phyloP scores from a whole-genome alignment of 306 rosid genomes.

The Arachis hypogaea region DNA sequence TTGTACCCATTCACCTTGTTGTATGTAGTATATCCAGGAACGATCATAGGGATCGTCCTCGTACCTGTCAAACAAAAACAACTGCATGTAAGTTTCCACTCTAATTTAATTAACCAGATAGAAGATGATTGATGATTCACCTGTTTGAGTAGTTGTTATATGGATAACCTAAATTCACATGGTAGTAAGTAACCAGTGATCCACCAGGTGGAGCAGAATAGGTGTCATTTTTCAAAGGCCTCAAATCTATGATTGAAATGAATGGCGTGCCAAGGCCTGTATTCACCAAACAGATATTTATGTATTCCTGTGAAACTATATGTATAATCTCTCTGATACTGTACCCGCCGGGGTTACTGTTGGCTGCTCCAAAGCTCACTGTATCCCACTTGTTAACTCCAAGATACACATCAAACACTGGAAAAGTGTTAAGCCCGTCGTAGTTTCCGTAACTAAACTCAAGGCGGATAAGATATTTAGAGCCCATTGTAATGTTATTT shows the following conservation, averaged over 20 bases:
- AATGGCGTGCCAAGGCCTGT: constrained; percentile 51
- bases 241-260: constrained; percentile 49
- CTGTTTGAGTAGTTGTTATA: accelerated
- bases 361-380: background rate
- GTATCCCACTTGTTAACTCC: constrained; percentile 51
- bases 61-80: constrained; percentile 32
- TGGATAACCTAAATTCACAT: constrained; percentile 37
- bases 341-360: background rate
- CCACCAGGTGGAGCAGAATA: constrained; percentile 31
- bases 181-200: background rate
- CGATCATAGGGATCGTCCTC: constrained; percentile 43
- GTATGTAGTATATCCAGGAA: background rate
- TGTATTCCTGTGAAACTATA: constrained; percentile 32
- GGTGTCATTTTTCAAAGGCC: constrained; percentile 38
- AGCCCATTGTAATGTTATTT: constrained; percentile 27
- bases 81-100: too few relatives aligned
- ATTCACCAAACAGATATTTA: constrained; percentile 48
- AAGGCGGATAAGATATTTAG: constrained; percentile 42
- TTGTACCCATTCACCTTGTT: background rate
- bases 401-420: constrained; percentile 47
- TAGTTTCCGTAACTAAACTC: constrained; percentile 48
- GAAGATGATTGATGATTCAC: background rate
- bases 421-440: constrained; percentile 34
- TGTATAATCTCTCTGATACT: constrained; percentile 35
- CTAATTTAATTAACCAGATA: too few relatives aligned